A percentile compares a stretch with the other conserved stretches of the same genome.
These are phyloP conservation scores for Aspergillus sergii DNA, from an alignment of 2,329 filamentous ascomycete species.

Conservation along the genomic window DNA sequence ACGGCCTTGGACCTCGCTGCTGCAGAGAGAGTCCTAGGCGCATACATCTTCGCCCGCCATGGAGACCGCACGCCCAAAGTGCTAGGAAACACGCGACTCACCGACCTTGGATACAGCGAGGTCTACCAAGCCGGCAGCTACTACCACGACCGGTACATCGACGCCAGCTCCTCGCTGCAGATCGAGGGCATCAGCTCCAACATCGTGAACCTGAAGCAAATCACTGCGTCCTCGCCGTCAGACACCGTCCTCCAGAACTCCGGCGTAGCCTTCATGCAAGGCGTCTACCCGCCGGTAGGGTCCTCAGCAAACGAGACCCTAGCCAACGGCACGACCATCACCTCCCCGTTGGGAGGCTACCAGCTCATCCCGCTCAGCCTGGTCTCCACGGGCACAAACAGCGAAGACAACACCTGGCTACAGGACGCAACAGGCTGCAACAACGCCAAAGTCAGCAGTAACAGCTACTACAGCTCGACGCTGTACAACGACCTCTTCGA, in stretches of 20 bases:
- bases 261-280: constrained; percentile 79
- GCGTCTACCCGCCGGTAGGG: constrained; percentile 78
- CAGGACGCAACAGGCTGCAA: constrained; percentile 60
- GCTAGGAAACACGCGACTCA: constrained; percentile 70
- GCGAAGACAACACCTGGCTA: constrained; percentile 60
- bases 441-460: constrained; percentile 59
- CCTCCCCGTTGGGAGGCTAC: constrained; percentile 74
- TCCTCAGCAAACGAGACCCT: constrained; percentile 61
- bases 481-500: constrained; percentile 53
- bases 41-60: constrained; percentile 87
- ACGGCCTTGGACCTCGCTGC: constrained; percentile 27
- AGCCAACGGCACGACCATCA: constrained; percentile 68
- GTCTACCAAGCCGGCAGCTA: constrained; percentile 72
- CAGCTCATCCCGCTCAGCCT: constrained; percentile 78
- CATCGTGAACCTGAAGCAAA: constrained; percentile 68
- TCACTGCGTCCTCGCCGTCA: constrained; percentile 70
- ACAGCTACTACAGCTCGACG: constrained; percentile 58
- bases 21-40: constrained; percentile 73
- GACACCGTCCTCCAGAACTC: constrained; percentile 81
- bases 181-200: constrained; percentile 70
- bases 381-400: constrained; percentile 62
- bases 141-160: constrained; percentile 77
- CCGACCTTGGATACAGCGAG: constrained; percentile 76
- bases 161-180: constrained; percentile 57
- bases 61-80: constrained; percentile 84